phyloP scores from a whole-genome alignment of 306 rosid genomes.

The Prinsepia uniflora region DNA sequence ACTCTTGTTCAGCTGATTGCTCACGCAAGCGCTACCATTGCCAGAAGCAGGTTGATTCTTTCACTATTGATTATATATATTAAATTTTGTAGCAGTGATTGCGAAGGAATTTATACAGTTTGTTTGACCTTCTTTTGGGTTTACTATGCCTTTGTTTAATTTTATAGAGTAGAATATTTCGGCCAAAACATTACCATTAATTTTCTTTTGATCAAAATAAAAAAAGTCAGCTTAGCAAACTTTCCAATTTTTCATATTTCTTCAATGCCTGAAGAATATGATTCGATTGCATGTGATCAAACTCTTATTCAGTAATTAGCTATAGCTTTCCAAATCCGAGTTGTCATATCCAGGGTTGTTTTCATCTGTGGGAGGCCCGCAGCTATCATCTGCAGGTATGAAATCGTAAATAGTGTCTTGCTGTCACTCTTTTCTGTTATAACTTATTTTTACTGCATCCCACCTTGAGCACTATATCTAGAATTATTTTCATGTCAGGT shows the following conservation, averaged over 20 bases:
- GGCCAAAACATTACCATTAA: neutral
- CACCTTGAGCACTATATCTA: neutral
- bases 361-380: neutral
- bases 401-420: neutral
- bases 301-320: neutral
- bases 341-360: neutral
- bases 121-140: neutral
- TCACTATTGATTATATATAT: neutral
- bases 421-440: neutral
- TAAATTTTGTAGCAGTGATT: neutral
- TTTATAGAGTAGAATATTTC: neutral
- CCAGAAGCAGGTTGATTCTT: constrained; percentile 80
- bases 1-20: constrained; percentile 94
- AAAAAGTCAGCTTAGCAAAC: neutral
- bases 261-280: neutral
- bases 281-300: neutral
- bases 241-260: neutral
- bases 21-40: constrained; percentile 98
- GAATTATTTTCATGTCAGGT: neutral
- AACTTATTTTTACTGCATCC: neutral
- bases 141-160: neutral
- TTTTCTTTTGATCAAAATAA: neutral
- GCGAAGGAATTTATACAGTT: neutral
- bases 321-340: neutral
- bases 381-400: neutral